Conservation (phyloP, 1,139 yeast genomes). For the Trichomonascaceae sp. region DNA sequence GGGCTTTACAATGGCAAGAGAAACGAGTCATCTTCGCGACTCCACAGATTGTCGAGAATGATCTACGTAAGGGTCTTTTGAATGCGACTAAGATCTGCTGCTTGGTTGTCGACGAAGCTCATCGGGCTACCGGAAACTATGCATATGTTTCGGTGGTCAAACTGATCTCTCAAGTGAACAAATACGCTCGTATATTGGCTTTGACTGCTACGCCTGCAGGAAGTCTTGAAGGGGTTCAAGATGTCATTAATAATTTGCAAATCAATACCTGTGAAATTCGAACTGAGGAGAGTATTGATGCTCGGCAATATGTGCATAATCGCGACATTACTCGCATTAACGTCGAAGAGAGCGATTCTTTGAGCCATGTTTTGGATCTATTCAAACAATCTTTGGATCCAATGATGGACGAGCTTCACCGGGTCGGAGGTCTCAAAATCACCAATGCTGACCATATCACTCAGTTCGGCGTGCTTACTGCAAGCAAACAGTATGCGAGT, state of each 20-base stretch:
- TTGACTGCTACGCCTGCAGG: conserved; percentile 95
- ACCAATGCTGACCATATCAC: conserved; percentile 63
- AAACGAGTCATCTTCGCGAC: conserved; percentile 88
- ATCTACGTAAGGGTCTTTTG: conserved; percentile 64
- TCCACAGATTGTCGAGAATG: conserved; percentile 94
- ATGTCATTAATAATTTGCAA: conserved; percentile 62
- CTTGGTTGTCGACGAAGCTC: conserved; percentile 92
- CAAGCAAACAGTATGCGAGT: conserved; percentile 43
- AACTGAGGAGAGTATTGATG: conserved; percentile 79
- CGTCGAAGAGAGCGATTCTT: conserved; percentile 49
- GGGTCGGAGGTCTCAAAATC: conserved; percentile 54
- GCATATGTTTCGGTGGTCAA: conserved; percentile 80
- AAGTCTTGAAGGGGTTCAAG: conserved; percentile 82
- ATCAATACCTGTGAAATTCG: conserved; percentile 79
- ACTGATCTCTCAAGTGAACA: conserved; percentile 55
- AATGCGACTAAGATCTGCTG: conserved; percentile 72
- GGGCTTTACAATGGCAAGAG: conserved; percentile 68
- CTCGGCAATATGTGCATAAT: conserved; percentile 69
- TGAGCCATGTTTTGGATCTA: conserved; percentile 45
- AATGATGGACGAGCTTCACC: conserved; percentile 55
- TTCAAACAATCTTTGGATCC: conserved; percentile 61
- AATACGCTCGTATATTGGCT: conserved; percentile 70
- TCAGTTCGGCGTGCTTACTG: conserved; percentile 66
- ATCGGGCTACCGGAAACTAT: conserved; percentile 83
- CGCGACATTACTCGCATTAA: conserved; percentile 56